A percentile compares a stretch with the other conserved stretches of the same genome.
These are phyloP conservation scores for Trichoderma simmonsii DNA, from an alignment of 2,329 filamentous ascomycete species.

Conservation along the genomic window DNA sequence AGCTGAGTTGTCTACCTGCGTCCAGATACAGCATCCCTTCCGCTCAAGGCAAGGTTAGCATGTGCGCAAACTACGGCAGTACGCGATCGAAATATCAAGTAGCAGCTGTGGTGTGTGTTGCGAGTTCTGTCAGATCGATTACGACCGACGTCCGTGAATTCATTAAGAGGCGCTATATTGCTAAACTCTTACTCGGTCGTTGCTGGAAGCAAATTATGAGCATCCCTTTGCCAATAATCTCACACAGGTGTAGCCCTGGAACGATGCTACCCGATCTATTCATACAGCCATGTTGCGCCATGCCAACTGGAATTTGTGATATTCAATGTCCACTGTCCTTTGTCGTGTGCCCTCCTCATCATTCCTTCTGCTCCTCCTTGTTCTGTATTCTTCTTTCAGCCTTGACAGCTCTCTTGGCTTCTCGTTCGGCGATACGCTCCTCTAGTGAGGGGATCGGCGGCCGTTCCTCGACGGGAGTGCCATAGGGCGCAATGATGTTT, in stretches of 20 bases:
- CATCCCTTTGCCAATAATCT: background rate
- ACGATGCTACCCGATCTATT: background rate
- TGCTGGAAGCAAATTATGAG: background rate
- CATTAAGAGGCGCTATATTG: background rate
- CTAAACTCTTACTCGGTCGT: background rate
- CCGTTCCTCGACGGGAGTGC: slow-evolving; percentile 59
- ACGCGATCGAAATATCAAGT: background rate
- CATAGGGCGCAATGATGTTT: slow-evolving; percentile 68
- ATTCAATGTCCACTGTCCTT: background rate
- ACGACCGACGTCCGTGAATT: background rate
- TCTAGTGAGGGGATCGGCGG: slow-evolving; percentile 63
- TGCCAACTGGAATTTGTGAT: background rate
- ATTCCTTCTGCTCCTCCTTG: background rate
- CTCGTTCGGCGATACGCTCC: slow-evolving; percentile 55
- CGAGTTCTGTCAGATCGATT: background rate
- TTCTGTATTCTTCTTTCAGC: slow-evolving; percentile 45
- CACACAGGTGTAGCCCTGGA: background rate
- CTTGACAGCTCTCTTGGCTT: slow-evolving; percentile 56
- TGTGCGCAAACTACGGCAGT: background rate
- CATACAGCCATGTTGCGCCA: background rate
- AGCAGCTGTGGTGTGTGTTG: background rate
- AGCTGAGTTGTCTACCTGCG: background rate
- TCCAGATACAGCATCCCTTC: background rate
- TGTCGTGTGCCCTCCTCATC: slow-evolving; percentile 21
- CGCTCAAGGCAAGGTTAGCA: background rate